A percentile compares a stretch with the other conserved stretches of the same genome.
Evolutionary conservation across 2,329 filamentous ascomycete species (phyloP).

Genomic region (Microsporum canis): DNA sequence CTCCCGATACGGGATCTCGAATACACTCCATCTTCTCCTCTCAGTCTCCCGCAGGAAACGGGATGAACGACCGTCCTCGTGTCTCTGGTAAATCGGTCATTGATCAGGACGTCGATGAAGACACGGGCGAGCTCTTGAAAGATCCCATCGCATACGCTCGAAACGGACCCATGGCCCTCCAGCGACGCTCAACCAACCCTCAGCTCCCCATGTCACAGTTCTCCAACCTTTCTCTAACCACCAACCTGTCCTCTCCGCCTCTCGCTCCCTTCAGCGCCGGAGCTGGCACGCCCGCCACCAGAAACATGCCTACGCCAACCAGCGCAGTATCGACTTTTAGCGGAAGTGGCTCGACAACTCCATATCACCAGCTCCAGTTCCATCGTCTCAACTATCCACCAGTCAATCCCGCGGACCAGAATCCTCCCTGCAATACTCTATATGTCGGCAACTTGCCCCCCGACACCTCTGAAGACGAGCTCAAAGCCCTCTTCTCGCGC

Average conservation of each 20-base stretch:
- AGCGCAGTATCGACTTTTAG: slow-evolving; percentile 45
- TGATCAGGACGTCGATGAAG: slow-evolving; percentile 52
- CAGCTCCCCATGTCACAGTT: slow-evolving; percentile 60
- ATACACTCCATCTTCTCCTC: slow-evolving; percentile 50
- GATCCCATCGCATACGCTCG: slow-evolving; percentile 59
- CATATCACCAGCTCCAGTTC: slow-evolving; percentile 49
- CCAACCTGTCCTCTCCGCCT: slow-evolving; percentile 42
- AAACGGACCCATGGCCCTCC: slow-evolving; percentile 42
- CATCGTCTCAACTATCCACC: slow-evolving; percentile 63
- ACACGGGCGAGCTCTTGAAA: slow-evolving; percentile 50
- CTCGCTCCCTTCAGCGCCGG: slow-evolving; percentile 40
- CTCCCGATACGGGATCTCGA: slow-evolving; percentile 39
- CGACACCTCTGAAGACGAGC: slow-evolving; percentile 86
- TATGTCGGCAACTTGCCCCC: slow-evolving; percentile 95
- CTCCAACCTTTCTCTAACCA: slow-evolving; percentile 59
- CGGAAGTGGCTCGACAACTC: slow-evolving; percentile 35
- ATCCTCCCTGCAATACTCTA: slow-evolving; percentile 92
- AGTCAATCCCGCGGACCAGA: slow-evolving; percentile 88
- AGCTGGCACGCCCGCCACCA: slow-evolving; percentile 38
- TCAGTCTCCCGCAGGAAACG: slow-evolving; percentile 48
- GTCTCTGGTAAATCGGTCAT: slow-evolving; percentile 53
- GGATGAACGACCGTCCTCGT: slow-evolving; percentile 41
- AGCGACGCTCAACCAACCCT: slow-evolving; percentile 59
- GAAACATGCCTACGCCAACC: slow-evolving; percentile 41
- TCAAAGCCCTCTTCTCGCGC: slow-evolving; percentile 86